Conservation (phyloP, 2,329 filamentous ascomycete genomes). For the Colletotrichum destructivum region DNA sequence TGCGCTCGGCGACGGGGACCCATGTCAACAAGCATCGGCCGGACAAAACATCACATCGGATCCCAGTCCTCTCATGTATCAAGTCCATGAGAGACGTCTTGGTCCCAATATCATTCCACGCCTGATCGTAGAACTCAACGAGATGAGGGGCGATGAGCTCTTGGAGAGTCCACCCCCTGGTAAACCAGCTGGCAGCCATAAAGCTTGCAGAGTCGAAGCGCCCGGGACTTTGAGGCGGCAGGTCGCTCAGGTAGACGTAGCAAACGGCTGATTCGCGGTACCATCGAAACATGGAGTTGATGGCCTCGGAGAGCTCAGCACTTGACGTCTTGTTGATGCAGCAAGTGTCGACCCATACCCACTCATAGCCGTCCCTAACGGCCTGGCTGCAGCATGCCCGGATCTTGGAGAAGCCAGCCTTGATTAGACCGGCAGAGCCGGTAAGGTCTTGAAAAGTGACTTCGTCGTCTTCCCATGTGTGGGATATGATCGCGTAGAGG, state of each 20-base stretch:
- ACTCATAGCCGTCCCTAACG: slow-evolving; percentile 43
- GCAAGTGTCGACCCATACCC: slow-evolving; percentile 51
- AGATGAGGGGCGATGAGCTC: slow-evolving; percentile 49
- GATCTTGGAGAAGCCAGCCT: slow-evolving; percentile 45
- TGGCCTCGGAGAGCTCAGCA: slow-evolving; percentile 48
- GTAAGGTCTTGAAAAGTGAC: slow-evolving; percentile 44
- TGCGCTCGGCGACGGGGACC: slow-evolving; percentile 30
- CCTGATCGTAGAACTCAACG: slow-evolving; percentile 48
- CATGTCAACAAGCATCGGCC: slow-evolving; percentile 21
- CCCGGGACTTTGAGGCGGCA: slow-evolving; percentile 23
- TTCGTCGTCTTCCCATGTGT: slow-evolving; percentile 51
- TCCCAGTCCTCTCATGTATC: slow-evolving; percentile 29
- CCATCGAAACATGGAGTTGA: slow-evolving; percentile 50
- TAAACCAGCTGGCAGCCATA: slow-evolving; percentile 43
- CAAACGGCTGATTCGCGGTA: slow-evolving; percentile 48
- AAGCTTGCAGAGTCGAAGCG: background rate
- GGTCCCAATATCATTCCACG: slow-evolving; percentile 48
- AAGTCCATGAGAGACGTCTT: slow-evolving; percentile 43
- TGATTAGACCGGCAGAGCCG: background rate
- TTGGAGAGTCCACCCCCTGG: slow-evolving; percentile 49
- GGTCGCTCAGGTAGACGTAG: slow-evolving; percentile 45
- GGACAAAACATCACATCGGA: background rate
- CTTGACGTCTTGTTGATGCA: slow-evolving; percentile 51
- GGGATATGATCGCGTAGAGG: slow-evolving; percentile 51
- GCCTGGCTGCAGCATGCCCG: slow-evolving; percentile 44